These are phyloP conservation scores for Carex parvula DNA, from an alignment of 176 grass and related monocot genomes.

Conservation along the genomic window DNA sequence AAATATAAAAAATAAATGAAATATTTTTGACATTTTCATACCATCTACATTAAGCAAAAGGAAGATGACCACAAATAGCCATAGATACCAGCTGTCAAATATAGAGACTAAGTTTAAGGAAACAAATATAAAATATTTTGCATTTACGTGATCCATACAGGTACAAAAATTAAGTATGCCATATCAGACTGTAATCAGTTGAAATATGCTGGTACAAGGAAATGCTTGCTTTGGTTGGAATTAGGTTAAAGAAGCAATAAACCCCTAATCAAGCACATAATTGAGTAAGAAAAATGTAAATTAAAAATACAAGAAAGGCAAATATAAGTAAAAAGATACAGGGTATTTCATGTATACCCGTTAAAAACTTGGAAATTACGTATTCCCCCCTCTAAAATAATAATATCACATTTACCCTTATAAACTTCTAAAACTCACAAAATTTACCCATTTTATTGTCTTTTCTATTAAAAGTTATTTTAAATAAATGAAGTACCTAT, in stretches of 20 bases:
- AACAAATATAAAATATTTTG: not conserved
- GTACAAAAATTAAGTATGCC: not conserved
- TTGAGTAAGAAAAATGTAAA: not conserved
- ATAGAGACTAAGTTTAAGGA: not conserved
- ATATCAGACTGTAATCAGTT: not conserved
- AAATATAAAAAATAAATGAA: not conserved
- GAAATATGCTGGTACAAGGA: not conserved
- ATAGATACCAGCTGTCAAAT: slow-evolving; percentile 76
- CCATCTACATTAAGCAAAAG: slow-evolving; percentile 85
- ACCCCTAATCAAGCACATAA: not conserved
- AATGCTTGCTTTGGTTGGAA: not conserved
- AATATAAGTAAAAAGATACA: slow-evolving; percentile 1
- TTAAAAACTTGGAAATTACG: too few relatives aligned
- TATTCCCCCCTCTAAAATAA: too few relatives aligned
- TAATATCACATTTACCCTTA: too few relatives aligned
- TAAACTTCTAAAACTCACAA: too few relatives aligned
- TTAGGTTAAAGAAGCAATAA: not conserved
- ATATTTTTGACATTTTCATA: slow-evolving; percentile 24
- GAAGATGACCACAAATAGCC: slow-evolving; percentile 82
- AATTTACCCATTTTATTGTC: too few relatives aligned
- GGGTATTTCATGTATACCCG: too few relatives aligned
- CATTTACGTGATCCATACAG: not conserved
- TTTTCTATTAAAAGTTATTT: too few relatives aligned
- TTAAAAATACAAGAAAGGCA: not conserved
- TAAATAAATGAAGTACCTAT: too few relatives aligned